Evolutionary conservation across 768 basidiomycete genomes (phyloP), one percentile per base, ranked within the genome.

Genomic region (Lyophyllum shimeji): DNA sequence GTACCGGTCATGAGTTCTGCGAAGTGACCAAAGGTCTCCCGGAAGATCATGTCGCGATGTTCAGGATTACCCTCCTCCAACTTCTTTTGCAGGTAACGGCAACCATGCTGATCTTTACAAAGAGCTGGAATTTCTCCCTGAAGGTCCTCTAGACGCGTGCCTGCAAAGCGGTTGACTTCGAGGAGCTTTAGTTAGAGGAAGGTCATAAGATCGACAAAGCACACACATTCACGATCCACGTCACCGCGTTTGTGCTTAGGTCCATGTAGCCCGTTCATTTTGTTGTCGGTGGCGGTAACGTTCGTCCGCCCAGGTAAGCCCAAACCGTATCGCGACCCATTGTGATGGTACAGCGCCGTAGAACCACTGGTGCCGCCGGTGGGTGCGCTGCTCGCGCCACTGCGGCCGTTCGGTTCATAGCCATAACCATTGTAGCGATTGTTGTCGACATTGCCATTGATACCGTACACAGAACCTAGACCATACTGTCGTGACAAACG

Each of bases 71-170:
- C 93, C 67, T 99, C 97, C 70, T 99, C 97, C 23, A 99, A 81
- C 74, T 98, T 98, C 85, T 98, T 98, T 74, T 99, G 97, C 55
- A 99, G 76, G 69, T 98, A 99, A 33, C 97, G 85, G 68, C 97
- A 99, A 2, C 97, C 97, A 71, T 98, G 96, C 72, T 99, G 97
- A 72, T 99, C 97, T 71, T 98, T 98, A 84, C 97, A 98, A 17
- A 99, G 74, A 0, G 84, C 78, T 13, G 94, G 86, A 57, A 99
- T 96, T 72, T 99, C 96, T 56, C 96, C 96, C 62, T 90, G 88
- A 21, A 99, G 76, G 65, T 99, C 97, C 68, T 99, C 97, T 52
- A 99, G 79, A 42, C 95, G 87, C 27, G 94, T 95, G 7, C 96
- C 96, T 27, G 96, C 89, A 69, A 98, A 99, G 5, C 97, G 89